Percentiles rank a stretch among this genome's conserved stretches.
Evolutionary conservation across 192 early-diverging fungal genomes (phyloP).

Genomic region (Umbelopsis vinacea): DNA sequence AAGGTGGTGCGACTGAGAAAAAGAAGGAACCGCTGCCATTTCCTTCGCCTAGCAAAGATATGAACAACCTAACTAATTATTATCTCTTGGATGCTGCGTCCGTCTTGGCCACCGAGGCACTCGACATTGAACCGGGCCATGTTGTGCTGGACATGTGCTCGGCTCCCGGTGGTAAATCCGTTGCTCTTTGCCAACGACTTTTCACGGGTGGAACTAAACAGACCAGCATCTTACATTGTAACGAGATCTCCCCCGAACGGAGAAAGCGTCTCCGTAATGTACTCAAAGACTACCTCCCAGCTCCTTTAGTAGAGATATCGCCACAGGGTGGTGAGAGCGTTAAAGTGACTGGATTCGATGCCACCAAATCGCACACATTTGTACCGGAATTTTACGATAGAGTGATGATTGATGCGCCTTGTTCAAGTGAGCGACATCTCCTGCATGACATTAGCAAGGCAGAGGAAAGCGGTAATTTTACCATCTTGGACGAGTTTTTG

Average conservation of each 20-base stretch:
- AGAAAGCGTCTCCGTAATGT: conserved; percentile 48
- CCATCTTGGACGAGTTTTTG: conserved; percentile 38
- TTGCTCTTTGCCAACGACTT: conserved; percentile 51
- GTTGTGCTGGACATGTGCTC: conserved; percentile 78
- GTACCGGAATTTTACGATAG: conserved; percentile 41
- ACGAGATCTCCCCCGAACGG: conserved; percentile 49
- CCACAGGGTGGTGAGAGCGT: conserved; percentile 13
- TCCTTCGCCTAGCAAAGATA: conserved; percentile 34
- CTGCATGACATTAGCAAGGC: conserved; percentile 37
- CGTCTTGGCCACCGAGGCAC: conserved; percentile 76
- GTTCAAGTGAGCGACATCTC: conserved; percentile 59
- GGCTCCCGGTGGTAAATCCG: conserved; percentile 58
- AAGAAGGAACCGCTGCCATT: conserved; percentile 27
- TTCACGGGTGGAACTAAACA: conserved; percentile 36
- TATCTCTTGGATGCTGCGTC: conserved; percentile 79
- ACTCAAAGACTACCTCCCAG: conserved; percentile 48
- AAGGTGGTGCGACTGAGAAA: neutral
- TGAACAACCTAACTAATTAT: conserved; percentile 35
- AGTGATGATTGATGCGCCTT: conserved; percentile 58
- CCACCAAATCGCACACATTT: conserved; percentile 20
- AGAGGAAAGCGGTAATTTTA: conserved; percentile 10
- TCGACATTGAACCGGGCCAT: conserved; percentile 76
- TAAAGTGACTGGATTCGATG: conserved; percentile 26
- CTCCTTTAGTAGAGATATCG: conserved; percentile 29
- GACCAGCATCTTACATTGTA: conserved; percentile 34